Conservation (phyloP, 1,139 yeast species). For the Yamadazyma songkhlaensis region DNA sequence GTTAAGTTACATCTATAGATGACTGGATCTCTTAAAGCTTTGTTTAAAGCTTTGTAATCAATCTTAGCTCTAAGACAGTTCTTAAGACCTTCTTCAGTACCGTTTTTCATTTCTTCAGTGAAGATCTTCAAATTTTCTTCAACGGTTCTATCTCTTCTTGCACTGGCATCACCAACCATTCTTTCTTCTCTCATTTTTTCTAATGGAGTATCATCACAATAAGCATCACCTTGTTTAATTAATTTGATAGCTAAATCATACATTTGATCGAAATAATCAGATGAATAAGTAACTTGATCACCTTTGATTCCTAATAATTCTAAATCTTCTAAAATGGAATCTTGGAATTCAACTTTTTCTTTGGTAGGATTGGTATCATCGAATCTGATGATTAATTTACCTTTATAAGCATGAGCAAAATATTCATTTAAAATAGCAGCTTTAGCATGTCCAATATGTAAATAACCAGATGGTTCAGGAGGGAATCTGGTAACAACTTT, state of each 20-base stretch:
- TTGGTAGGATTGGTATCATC: slow-evolving; percentile 97
- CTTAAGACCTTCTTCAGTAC: slow-evolving; percentile 85
- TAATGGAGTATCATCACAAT: slow-evolving; percentile 92
- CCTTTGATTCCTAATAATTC: slow-evolving; percentile 87
- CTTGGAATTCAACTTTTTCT: slow-evolving; percentile 90
- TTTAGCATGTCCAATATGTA: slow-evolving; percentile 93
- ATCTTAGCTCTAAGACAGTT: slow-evolving; percentile 95
- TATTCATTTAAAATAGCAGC: slow-evolving; percentile 95
- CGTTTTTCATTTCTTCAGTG: slow-evolving; percentile 87
- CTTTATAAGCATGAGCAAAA: slow-evolving; percentile 91
- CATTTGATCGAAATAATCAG: slow-evolving; percentile 90
- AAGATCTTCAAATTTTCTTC: slow-evolving; percentile 87
- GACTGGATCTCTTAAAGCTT: slow-evolving; percentile 95
- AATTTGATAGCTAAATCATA: slow-evolving; percentile 77
- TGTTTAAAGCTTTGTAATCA: slow-evolving; percentile 84
- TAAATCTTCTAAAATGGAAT: slow-evolving; percentile 87
- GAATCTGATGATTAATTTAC: slow-evolving; percentile 90
- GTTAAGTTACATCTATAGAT: slow-evolving; percentile 93
- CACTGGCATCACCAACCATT: slow-evolving; percentile 87
- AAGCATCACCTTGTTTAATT: slow-evolving; percentile 94
- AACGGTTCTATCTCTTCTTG: slow-evolving; percentile 83
- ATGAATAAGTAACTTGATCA: slow-evolving; percentile 80
- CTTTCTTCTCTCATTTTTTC: slow-evolving; percentile 97
- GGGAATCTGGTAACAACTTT: slow-evolving; percentile 98
- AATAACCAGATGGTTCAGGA: slow-evolving; percentile 87